A percentile compares a stretch with the other conserved stretches of the same genome.
phyloP scores from a whole-genome alignment of 805 yeast genomes.

The Pichia gijzeniarum region DNA sequence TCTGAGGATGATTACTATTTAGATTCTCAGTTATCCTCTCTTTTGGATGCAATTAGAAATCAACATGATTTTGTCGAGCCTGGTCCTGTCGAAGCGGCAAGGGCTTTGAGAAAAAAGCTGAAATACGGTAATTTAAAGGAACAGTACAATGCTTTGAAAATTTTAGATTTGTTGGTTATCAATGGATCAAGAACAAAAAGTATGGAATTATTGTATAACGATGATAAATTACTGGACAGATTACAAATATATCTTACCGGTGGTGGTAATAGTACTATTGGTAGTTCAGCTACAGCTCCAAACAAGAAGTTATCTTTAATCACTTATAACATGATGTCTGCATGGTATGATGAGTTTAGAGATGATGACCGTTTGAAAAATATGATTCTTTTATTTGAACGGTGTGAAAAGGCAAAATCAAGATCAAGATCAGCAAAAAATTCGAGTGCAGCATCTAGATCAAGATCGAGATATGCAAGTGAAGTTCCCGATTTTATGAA shows the following conservation, averaged over 20 bases:
- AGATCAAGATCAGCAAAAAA: conserved; percentile 1
- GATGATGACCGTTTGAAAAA: conserved; percentile 44
- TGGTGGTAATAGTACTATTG: conserved; percentile 1
- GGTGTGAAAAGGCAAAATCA: conserved; percentile 1
- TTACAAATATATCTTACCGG: conserved; percentile 44
- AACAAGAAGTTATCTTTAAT: conserved; percentile 17
- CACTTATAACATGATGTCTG: conserved; percentile 45
- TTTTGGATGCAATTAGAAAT: conserved; percentile 46
- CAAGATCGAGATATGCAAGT: conserved; percentile 3
- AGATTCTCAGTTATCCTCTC: conserved; percentile 45
- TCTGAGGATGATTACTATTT: conserved; percentile 36
- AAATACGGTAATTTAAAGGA: conserved; percentile 71
- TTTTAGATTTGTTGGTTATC: conserved; percentile 54
- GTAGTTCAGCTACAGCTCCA: conserved; percentile 1
- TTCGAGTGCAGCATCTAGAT: background rate
- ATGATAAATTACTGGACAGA: conserved; percentile 59
- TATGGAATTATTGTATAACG: conserved; percentile 51
- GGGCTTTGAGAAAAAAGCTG: conserved; percentile 81
- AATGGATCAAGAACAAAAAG: conserved; percentile 41
- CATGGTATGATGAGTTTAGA: conserved; percentile 60
- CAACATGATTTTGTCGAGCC: conserved; percentile 25
- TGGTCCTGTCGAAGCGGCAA: conserved; percentile 72
- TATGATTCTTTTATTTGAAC: conserved; percentile 40
- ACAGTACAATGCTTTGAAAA: conserved; percentile 56
- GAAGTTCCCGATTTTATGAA: conserved; percentile 40